Evolutionary conservation across 2,329 filamentous ascomycete genomes (phyloP).

Genomic region (Fusarium verticillioides): DNA sequence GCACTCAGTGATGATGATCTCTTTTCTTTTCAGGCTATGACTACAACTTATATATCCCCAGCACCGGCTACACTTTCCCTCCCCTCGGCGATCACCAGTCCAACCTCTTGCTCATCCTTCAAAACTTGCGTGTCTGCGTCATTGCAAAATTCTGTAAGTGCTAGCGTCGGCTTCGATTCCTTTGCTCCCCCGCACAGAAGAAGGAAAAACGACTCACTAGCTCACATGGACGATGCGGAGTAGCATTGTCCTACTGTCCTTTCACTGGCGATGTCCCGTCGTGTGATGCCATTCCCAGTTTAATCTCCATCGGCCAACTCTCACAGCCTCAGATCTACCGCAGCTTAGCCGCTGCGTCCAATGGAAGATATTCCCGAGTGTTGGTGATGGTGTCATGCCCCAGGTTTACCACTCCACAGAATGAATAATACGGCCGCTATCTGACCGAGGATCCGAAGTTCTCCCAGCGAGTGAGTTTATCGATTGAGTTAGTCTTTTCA

Average conservation of each 20-base stretch:
- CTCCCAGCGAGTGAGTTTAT: not conserved
- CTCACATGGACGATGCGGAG: slow-evolving; percentile 15
- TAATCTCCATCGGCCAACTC: slow-evolving; percentile 18
- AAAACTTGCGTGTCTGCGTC: slow-evolving; percentile 19
- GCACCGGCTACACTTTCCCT: not conserved
- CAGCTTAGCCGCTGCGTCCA: slow-evolving; percentile 16
- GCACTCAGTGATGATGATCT: slow-evolving; percentile 15
- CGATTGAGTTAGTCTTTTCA: not conserved
- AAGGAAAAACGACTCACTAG: not conserved
- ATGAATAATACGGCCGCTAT: slow-evolving; percentile 39
- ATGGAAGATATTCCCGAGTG: not conserved
- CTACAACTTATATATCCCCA: slow-evolving; percentile 28
- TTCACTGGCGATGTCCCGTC: not conserved
- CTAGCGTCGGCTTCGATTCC: not conserved
- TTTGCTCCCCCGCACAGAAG: not conserved
- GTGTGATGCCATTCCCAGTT: slow-evolving; percentile 35
- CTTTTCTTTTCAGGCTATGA: not conserved
- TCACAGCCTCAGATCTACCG: not conserved
- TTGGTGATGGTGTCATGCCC: slow-evolving; percentile 15
- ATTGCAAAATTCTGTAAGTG: slow-evolving; percentile 5
- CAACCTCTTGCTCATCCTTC: not conserved
- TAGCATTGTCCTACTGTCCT: not conserved
- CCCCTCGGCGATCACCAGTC: not conserved
- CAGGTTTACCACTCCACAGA: slow-evolving; percentile 19
- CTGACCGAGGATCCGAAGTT: slow-evolving; percentile 37